A percentile compares a stretch with the other conserved stretches of the same genome.
These are phyloP conservation scores for Pythium apleroticum DNA, from an alignment of 352 stramenopile species.

Conservation along the genomic window DNA sequence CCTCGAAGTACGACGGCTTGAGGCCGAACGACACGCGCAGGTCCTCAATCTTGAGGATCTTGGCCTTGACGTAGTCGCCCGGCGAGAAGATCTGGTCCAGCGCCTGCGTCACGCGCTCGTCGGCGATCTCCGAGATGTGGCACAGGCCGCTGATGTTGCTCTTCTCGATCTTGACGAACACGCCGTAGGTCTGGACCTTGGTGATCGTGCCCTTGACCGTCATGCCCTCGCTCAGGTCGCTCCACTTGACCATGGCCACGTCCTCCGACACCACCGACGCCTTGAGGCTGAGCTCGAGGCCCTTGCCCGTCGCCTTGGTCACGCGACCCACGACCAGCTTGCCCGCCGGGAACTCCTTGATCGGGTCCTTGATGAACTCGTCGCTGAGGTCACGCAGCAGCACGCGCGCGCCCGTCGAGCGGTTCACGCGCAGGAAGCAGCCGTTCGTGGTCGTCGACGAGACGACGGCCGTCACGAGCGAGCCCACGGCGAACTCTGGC, in stretches of 20 bases:
- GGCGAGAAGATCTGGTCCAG: constrained; percentile 93
- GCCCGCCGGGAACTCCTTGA: constrained; percentile 86
- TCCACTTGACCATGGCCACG: constrained; percentile 80
- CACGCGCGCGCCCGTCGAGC: constrained; percentile 84
- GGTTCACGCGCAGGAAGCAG: constrained; percentile 93
- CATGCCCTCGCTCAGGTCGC: constrained; percentile 87
- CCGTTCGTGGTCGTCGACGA: constrained; percentile 90
- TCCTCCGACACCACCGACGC: constrained; percentile 92
- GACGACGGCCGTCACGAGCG: constrained; percentile 91
- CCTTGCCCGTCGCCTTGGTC: constrained; percentile 80
- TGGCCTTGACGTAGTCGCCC: constrained; percentile 96
- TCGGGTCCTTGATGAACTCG: constrained; percentile 93
- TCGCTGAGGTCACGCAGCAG: constrained; percentile 96
- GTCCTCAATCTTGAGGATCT: constrained; percentile 94
- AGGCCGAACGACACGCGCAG: constrained; percentile 93
- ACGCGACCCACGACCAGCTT: constrained; percentile 95
- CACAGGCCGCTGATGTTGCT: constrained; percentile 94
- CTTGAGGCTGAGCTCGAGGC: constrained; percentile 93
- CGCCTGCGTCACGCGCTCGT: constrained; percentile 92
- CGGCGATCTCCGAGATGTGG: constrained; percentile 95
- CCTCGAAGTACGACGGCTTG: constrained; percentile 96
- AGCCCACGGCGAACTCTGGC: constrained; percentile 52
- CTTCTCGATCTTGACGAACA: constrained; percentile 96
- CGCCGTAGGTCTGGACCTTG: constrained; percentile 94
- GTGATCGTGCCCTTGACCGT: constrained; percentile 96